A percentile compares a stretch with the other conserved stretches of the same genome.
These are phyloP conservation scores for Saxophila tyrrhenica DNA, from an alignment of 495 filamentous ascomycete species.

Conservation along the genomic window DNA sequence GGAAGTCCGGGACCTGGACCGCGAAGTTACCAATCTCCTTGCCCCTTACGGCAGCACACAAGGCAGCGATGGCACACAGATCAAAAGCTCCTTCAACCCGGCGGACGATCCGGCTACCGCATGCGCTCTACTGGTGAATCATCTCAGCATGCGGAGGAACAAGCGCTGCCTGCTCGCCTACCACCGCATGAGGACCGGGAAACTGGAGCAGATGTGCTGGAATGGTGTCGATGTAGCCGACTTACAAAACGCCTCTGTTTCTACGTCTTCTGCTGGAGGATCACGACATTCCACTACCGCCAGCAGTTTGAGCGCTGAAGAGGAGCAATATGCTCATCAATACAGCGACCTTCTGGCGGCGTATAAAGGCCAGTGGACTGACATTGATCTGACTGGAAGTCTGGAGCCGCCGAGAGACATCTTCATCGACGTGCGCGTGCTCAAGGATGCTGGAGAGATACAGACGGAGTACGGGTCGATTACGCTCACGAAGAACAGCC, in stretches of 20 bases:
- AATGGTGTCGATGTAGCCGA: slow-evolving; percentile 70
- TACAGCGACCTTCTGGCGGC: slow-evolving; percentile 87
- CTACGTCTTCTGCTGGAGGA: slow-evolving; percentile 22
- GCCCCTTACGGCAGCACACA: slow-evolving; percentile 72
- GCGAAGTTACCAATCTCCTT: slow-evolving; percentile 70
- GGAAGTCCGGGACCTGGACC: slow-evolving; percentile 90
- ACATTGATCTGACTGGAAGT: slow-evolving; percentile 91
- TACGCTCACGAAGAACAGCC: slow-evolving; percentile 93
- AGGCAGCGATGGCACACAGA: slow-evolving; percentile 71
- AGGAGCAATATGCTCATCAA: slow-evolving; percentile 89
- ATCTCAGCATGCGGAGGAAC: slow-evolving; percentile 88
- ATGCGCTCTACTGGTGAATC: slow-evolving; percentile 81
- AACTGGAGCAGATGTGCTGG: slow-evolving; percentile 92
- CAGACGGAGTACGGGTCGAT: slow-evolving; percentile 99
- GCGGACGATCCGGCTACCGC: slow-evolving; percentile 72
- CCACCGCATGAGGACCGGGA: slow-evolving; percentile 78
- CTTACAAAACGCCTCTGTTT: slow-evolving; percentile 34
- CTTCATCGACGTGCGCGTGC: slow-evolving; percentile 92
- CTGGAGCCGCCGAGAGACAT: slow-evolving; percentile 89
- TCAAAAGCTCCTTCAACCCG: slow-evolving; percentile 76
- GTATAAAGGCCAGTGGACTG: slow-evolving; percentile 98
- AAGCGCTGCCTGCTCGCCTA: slow-evolving; percentile 95
- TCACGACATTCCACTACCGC: background rate
- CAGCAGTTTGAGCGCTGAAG: slow-evolving; percentile 87
- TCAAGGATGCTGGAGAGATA: slow-evolving; percentile 97